A percentile compares a stretch with the other conserved stretches of the same genome.
phyloP scores from a whole-genome alignment of 1,284 basidiomycete species.

The Apiotrichum porosum region DNA sequence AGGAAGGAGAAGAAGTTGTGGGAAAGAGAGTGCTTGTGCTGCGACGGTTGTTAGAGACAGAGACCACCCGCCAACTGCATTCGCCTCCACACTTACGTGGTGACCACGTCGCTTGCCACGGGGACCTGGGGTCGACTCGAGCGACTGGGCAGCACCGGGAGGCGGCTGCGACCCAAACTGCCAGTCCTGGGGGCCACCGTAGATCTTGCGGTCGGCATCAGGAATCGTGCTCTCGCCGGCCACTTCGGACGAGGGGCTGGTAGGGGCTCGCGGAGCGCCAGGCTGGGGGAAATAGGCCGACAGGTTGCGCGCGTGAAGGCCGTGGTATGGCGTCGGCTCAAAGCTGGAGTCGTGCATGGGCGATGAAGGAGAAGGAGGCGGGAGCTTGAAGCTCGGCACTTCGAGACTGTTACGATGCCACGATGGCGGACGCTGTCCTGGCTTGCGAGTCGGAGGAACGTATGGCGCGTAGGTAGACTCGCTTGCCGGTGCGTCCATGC shows the following conservation, averaged over 20 bases:
- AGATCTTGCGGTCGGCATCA: conserved; percentile 22
- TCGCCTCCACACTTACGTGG: conserved; percentile 55
- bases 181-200: conserved; percentile 29
- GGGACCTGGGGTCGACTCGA: conserved; percentile 33
- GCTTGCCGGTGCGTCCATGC: neutral
- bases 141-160: neutral
- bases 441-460: neutral
- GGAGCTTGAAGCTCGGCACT: neutral
- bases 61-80: too few species aligned
- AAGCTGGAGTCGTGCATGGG: conserved; percentile 9
- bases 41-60: neutral
- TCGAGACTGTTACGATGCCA: conserved; percentile 12
- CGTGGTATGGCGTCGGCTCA: conserved; percentile 36
- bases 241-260: conserved; percentile 5
- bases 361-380: neutral
- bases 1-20: conserved; percentile 90
- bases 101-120: conserved; percentile 63
- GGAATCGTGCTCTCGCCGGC: conserved; percentile 27
- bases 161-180: conserved; percentile 23
- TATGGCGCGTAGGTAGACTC: neutral
- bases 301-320: conserved; percentile 80
- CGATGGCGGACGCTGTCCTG: conserved; percentile 1
- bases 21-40: conserved; percentile 85
- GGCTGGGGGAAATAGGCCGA: conserved; percentile 86
- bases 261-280: conserved; percentile 50